Evolutionary conservation across 2,329 filamentous ascomycete genomes (phyloP), one percentile per base, ranked within the genome.

Genomic region (Pleurostoma richardsiae): DNA sequence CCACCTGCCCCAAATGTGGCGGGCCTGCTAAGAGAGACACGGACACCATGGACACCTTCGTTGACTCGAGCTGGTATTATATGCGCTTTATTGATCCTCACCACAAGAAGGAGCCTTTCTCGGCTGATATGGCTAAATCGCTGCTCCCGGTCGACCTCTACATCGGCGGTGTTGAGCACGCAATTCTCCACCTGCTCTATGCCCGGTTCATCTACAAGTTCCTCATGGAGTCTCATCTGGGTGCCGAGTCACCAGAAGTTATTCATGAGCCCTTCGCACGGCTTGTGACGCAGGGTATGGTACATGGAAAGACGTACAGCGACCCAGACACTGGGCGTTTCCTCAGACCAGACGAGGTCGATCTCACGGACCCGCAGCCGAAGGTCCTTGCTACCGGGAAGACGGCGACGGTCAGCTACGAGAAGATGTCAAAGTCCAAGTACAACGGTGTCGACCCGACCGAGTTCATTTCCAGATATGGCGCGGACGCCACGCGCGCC

Each of bases 401-500:
- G 42, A 57, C 60, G 0, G 81, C 86, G 2, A 77, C 71, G 29
- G 66, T 90, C 19, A 83, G 80, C 1, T 95, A 79, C 56, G 90
- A 95, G 63, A 96, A 96, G 62, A 96, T 96, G 90, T 94, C 88
- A 38, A 96, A 96, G 68, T 95, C 88, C 58, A 96, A 96, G 65
- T 77, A 94, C 69, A 96, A 96, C 59, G 90, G 90, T 29, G 88
- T 95, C 5, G 89, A 95, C 59, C 90, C 90, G 0, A 82, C 80
- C 0, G 73, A 71, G 0, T 87, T 86, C 52, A 88, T 94, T 48
- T 69, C 74, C 6, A 82, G 80, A 54, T 85, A 94, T 56, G 90
- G 90, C 27, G 88, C 90, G 2, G 90, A 96, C 63, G 84, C 88
- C 5, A 90, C 88, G 3, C 76, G 90, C 47, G 89, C 89, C 4